phyloP scores from a whole-genome alignment of 768 basidiomycete species.

The Xanthoconium purpureum region DNA sequence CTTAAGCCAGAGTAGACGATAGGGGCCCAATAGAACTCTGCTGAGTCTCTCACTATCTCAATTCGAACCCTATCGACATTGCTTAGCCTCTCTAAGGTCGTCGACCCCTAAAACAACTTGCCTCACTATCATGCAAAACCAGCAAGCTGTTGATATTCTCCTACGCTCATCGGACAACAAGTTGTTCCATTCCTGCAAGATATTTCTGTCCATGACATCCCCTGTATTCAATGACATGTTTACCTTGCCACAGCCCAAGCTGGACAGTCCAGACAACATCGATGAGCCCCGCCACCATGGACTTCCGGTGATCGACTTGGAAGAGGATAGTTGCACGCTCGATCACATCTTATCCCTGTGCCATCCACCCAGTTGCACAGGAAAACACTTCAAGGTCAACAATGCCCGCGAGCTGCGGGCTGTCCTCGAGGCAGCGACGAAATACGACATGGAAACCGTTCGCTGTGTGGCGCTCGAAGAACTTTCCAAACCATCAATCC shows the following conservation, averaged over 20 bases:
- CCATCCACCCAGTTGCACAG: conserved; percentile 1
- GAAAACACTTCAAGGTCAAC: not conserved
- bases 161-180: conserved; percentile 13
- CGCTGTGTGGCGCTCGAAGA: not conserved
- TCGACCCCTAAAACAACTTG: not conserved
- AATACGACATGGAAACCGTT: conserved; percentile 16
- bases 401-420: not conserved
- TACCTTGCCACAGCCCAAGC: conserved; percentile 6
- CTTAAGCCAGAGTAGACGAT: no score
- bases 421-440: conserved; percentile 9
- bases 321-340: conserved; percentile 12
- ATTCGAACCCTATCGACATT: no score
- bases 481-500: not conserved
- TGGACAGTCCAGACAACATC: not conserved
- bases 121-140: not conserved
- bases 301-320: conserved; percentile 7
- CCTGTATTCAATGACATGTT: conserved; percentile 16
- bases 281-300: not conserved
- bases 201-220: conserved; percentile 7
- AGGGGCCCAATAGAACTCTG: no score
- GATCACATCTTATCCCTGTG: conserved; percentile 7
- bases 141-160: conserved; percentile 8
- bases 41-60: no score
- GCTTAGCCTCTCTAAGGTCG: not conserved
- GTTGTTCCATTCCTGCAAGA: conserved; percentile 8